Base-by-base conservation (phyloP, 1,139 yeast species). In the Hyphopichia khmerensis region DNA sequence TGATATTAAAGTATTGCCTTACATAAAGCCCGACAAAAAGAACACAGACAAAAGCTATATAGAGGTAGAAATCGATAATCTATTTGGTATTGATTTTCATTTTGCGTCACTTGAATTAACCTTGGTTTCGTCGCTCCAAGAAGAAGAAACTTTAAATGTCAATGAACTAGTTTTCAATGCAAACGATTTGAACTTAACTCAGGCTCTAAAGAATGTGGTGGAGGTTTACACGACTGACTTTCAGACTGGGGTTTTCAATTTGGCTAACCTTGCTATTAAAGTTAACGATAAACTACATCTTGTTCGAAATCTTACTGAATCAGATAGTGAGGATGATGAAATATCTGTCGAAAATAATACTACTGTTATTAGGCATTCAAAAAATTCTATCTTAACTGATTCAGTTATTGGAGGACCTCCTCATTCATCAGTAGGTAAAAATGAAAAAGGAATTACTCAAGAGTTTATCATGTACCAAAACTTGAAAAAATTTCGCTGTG, bases 51-150 rank as follows among this genome's bases (percentile, higher is more conserved):
- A 44, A 15, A 67, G 67, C 44, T 60, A 32, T 30, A 48, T 70
- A 17, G 58, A 54, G 19, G 38, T 68, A 3, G 48, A 53, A 10
- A 30, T 72, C 1, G 36, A 36, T 3, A 70, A 67, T 44, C 45
- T 51, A 0, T 67, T 60, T 43, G 64, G 56, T 3, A 56, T 67
- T n/a, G 51, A 49, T 1, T 55, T 69, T 15, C 36, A 47, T 1
- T 53, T 67, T 33, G 51, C 53, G 24, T 35, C 47, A 2, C 47
- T 68, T 1, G 50, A 45, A 5, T 43, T 69, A 29, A 49, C 53
- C 33, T 52, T 51, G 9, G 48, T 46, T 18, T 48, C 50, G 10
- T 40, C 39, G 9, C n/a, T n/a, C n/a, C n/a, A n/a, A n/a, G 41
- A 38, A 2, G 45, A 40, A n/a, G 42, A 48, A 7, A 48, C 50